Evolutionary conservation across 2,329 filamentous ascomycete genomes (phyloP).

Genomic region (Incumbomyces lentus): DNA sequence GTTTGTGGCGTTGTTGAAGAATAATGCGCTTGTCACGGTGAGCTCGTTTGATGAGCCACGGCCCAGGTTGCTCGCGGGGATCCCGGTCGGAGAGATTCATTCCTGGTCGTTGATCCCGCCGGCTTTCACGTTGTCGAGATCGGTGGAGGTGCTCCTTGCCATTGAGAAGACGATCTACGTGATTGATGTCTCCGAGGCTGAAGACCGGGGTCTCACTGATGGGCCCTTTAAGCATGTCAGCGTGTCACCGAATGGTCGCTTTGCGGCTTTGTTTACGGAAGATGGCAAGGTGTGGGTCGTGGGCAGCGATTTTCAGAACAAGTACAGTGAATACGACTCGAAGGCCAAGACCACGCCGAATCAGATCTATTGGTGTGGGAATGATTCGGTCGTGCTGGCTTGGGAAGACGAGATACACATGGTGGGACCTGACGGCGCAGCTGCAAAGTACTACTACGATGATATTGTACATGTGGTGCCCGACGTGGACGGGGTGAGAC

Average conservation of each 20-base stretch:
- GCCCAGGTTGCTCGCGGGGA: constrained; percentile 66
- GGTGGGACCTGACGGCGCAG: constrained; percentile 71
- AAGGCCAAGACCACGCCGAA: constrained; percentile 74
- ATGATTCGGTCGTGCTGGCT: constrained; percentile 81
- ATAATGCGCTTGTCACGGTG: constrained; percentile 81
- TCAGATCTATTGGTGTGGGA: constrained; percentile 91
- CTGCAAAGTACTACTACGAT: constrained; percentile 74
- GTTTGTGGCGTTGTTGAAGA: constrained; percentile 83
- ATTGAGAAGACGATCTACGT: constrained; percentile 76
- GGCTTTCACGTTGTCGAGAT: constrained; percentile 76
- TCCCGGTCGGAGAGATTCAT: constrained; percentile 67
- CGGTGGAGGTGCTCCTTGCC: constrained; percentile 83
- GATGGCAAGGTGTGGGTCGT: constrained; percentile 85
- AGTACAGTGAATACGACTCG: constrained; percentile 84
- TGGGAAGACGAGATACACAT: constrained; percentile 98
- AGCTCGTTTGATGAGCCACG: constrained; percentile 82
- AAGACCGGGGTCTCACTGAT: constrained; percentile 82
- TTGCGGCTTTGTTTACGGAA: constrained; percentile 75
- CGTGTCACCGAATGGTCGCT: constrained; percentile 83
- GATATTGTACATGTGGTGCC: constrained; percentile 79
- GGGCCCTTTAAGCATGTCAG: constrained; percentile 85
- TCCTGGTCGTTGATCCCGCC: constrained; percentile 87
- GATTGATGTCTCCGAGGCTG: constrained; percentile 77
- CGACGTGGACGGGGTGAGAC: constrained; percentile 77
- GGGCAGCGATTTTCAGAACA: constrained; percentile 86